Evolutionary conservation across 805 yeast species (phyloP), one percentile per base, ranked within the genome.

Genomic region (Metschnikowia dekortorum): DNA sequence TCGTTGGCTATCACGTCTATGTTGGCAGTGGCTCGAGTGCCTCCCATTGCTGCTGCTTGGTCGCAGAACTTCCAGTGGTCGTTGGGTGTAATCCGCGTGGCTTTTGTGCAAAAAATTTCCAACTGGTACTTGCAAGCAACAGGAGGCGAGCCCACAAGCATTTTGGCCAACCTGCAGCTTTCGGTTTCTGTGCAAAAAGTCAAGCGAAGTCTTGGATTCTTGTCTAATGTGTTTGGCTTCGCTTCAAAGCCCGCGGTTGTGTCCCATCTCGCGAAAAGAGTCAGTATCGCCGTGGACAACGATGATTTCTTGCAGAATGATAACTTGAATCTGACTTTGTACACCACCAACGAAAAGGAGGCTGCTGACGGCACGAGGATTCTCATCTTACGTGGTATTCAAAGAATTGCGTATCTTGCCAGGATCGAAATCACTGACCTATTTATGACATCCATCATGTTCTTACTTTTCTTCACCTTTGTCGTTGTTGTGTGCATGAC

Each of bases 31-130:
- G 80, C 89, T 18, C 75, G 81, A 53, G 87, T 89, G 18, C 99
- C 99, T 1, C 99, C 99, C 2, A 91, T 94, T 58, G 98, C 97
- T 5, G 89, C 96, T 2, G 91, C 98, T 2, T 92, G 99, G 99
- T 84, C 95, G 32, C 96, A 92, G 69, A 94, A 92, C 72, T 94
- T 94, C 75, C 84, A 82, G 68, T 92, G 98, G 98, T 84, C 97
- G 1, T 80, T 92, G 80, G 99, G 99, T 43, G 84, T 92, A 56
- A 87, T 94, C 60, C 78, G 79, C 48, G 81, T 83, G 7, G 67
- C 70, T 11, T 88, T 90, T 61, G 85, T 92, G 81, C 97, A 91
- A 67, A 67, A 75, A 39, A 87, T 89, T 54, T 85, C 94, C 56
- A 81, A 85, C 65, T 92, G 99, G 99, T 92, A 92, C 67, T 84